Evolutionary conservation across 2,329 filamentous ascomycete genomes (phyloP), one percentile per base, ranked within the genome.

Genomic region (Dactylellina drechsleri): DNA sequence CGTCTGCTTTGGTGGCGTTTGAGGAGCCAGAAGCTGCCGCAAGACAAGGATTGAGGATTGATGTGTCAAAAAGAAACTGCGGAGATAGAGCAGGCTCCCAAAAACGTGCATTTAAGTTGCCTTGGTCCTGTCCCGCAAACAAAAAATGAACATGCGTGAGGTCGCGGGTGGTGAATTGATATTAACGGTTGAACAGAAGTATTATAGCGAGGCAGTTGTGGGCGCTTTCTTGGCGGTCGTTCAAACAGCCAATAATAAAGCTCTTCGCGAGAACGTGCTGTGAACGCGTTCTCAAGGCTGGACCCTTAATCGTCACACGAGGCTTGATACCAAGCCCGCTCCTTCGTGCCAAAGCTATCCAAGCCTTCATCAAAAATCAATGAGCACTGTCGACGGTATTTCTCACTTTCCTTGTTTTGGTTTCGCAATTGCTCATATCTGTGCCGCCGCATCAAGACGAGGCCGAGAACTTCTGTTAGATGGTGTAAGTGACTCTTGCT

Each of bases 181-280:
- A 36, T 36, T 10, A 36, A 36, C 31, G 6, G 31, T 36, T 36
- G 31, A 7, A 8, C 31, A 10, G 1, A 28, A 36, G 10, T 7
- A 36, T 36, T 36, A 36, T 36, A 7, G 31, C 31, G 31, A 36
- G 31, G 31, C 31, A 36, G 31, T 36, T 4, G 31, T 5, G 31
- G 58, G 52, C 66, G 53, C 47, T 28, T 28, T 65, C 67, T 72
- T 60, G 67, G 67, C 60, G 52, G 67, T 54, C 60, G 67, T 65
- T 56, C 12, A 41, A 43, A 1, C 28, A 36, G 20, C 67, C 67
- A 72, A 72, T 72, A 5, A 54, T 7, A 56, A 23, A 15, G 23
- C 18, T 18, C 8, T 20, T 15, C 7, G 52, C 49, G 28, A 60
- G 50, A 72, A 72, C 67, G 67, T 72, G 67, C 67, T 45, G 18